Base-by-base conservation (phyloP, 768 basidiomycete species). In the Xerocomus spinulosus region DNA sequence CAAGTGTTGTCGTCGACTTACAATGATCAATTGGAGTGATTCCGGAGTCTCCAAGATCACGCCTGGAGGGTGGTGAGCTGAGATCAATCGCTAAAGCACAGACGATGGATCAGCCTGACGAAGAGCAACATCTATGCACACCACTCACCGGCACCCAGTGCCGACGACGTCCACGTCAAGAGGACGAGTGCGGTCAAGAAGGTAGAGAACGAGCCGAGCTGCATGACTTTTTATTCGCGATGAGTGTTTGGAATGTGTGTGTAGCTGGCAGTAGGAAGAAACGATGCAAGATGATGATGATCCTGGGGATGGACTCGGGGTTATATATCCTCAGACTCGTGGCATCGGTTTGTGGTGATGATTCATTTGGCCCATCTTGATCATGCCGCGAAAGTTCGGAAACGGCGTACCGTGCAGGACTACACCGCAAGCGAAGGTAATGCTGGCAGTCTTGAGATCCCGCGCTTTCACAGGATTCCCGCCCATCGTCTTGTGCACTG, bases 81-180 rank as follows among this genome's bases (percentile, higher is more conserved):
- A 41, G 44, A 23, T 34, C 5, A 4, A 55, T 54, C 1, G 45
- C 54, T 55, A 21, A 2, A 7, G n/a, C 46, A 20, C 10, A 10
- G 21, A 15, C 13, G 4, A 10, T 23, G 41, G 13, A 5, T 56
- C 28, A 36, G 44, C 12, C 1, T n/a, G 26, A 15, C 10, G 24
- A 41, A 24, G n/a, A 36, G 20, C 7, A 20, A 5, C 14, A 29
- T 2, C 2, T 13, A 33, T 15, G 15, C 10, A 13, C 14, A 28
- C 12, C 1, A 56, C 54, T 46, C 23, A 47, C 53, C 48, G 5
- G 48, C 54, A 13, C 44, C 36, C 14, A 46, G 48, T 14, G 9
- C 48, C 42, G 33, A 43, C 15, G 48, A 33, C 5, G 49, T 33
- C 44, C 44, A 55, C 2, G 49, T 34, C 29, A 36, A 46, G 34